A percentile compares a stretch with the other conserved stretches of the same genome.
These are phyloP conservation scores for Diaporthe citriasiana DNA, from an alignment of 2,329 filamentous ascomycete genomes.

Conservation along the genomic window DNA sequence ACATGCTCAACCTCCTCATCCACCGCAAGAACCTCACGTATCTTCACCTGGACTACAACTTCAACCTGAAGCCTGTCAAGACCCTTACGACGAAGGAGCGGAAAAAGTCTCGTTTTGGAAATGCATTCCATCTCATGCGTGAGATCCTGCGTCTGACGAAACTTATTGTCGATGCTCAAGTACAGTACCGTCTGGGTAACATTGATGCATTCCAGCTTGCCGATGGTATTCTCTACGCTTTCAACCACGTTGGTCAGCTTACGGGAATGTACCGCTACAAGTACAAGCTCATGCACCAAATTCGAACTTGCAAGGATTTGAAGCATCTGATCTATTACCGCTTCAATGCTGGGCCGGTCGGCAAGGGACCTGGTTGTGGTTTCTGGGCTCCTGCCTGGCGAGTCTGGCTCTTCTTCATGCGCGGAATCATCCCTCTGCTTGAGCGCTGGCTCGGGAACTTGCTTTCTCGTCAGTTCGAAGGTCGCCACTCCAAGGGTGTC, in stretches of 20 bases:
- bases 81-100: slow-evolving; percentile 98
- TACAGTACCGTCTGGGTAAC: slow-evolving; percentile 96
- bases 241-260: slow-evolving; percentile 98
- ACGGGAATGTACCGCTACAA: slow-evolving; percentile 99
- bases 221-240: slow-evolving; percentile 98
- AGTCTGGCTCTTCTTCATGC: slow-evolving; percentile 99
- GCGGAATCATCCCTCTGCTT: slow-evolving; percentile 95
- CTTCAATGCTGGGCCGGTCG: slow-evolving; percentile 96
- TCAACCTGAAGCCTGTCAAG: slow-evolving; percentile 99
- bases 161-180: slow-evolving; percentile 97
- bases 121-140: slow-evolving; percentile 98
- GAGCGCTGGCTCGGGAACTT: slow-evolving; percentile 98
- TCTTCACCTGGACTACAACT: slow-evolving; percentile 98
- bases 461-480: slow-evolving; percentile 96
- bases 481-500: slow-evolving; percentile 97
- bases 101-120: slow-evolving; percentile 99
- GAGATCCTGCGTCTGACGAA: slow-evolving; percentile 97
- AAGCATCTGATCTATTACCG: slow-evolving; percentile 99
- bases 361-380: slow-evolving; percentile 96
- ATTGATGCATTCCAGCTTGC: slow-evolving; percentile 99
- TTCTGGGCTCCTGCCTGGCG: slow-evolving; percentile 99
- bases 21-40: slow-evolving; percentile 99
- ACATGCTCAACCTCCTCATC: slow-evolving; percentile 98
- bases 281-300: slow-evolving; percentile 99
- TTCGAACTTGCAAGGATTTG: slow-evolving; percentile 97